Conservation (phyloP, 805 yeast species). For the Yarrowia keelungensis region DNA sequence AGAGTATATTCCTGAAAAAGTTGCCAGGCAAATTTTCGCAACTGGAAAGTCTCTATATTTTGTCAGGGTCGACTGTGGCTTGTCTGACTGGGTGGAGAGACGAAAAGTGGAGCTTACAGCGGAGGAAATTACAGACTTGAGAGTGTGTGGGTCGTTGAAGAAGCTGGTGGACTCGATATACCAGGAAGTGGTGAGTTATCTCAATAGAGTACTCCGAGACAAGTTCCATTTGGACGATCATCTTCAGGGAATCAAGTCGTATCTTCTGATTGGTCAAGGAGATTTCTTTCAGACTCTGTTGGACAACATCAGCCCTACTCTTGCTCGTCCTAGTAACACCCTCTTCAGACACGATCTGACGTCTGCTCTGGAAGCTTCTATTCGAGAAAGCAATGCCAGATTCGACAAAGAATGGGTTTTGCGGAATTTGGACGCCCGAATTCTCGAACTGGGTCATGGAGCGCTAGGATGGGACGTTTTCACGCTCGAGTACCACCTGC, state of each 20-base stretch:
- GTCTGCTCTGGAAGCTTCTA: slow-evolving; percentile 67
- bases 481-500: slow-evolving; percentile 73
- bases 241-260: slow-evolving; percentile 66
- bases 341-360: slow-evolving; percentile 72
- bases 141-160: slow-evolving; percentile 43
- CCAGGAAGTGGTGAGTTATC: slow-evolving; percentile 59
- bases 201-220: slow-evolving; percentile 58
- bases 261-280: slow-evolving; percentile 75
- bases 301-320: slow-evolving; percentile 58
- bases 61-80: slow-evolving; percentile 69
- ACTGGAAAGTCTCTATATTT: slow-evolving; percentile 77
- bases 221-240: slow-evolving; percentile 61
- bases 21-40: slow-evolving; percentile 48
- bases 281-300: slow-evolving; percentile 79
- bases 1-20: slow-evolving; percentile 48
- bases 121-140: slow-evolving; percentile 38
- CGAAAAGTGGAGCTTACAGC: slow-evolving; percentile 38
- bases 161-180: slow-evolving; percentile 52
- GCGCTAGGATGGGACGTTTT: slow-evolving; percentile 91
- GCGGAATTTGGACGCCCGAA: slow-evolving; percentile 77
- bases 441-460: slow-evolving; percentile 75
- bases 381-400: slow-evolving; percentile 52
- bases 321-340: slow-evolving; percentile 67
- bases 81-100: slow-evolving; percentile 63
- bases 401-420: slow-evolving; percentile 53